Evolutionary conservation across 768 basidiomycete genomes (phyloP).

Genomic region (Hericium rajendrae): DNA sequence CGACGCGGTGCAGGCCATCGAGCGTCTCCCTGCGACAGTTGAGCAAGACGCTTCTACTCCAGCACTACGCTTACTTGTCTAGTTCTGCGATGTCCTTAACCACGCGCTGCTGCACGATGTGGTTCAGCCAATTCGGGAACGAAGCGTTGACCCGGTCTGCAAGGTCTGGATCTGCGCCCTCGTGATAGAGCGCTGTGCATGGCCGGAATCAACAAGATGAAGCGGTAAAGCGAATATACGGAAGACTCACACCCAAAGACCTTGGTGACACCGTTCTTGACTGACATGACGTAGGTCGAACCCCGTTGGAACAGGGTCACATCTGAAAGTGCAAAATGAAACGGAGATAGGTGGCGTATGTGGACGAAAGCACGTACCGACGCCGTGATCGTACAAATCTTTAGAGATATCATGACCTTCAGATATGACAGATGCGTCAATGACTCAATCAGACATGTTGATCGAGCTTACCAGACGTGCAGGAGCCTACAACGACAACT

Average conservation of each 20-base stretch:
- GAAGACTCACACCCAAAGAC: conserved; percentile 7
- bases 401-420: conserved; percentile 25
- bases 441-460: neutral
- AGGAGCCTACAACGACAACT: conserved; percentile 30
- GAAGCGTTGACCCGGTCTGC: conserved; percentile 45
- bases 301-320: conserved; percentile 23
- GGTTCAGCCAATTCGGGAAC: conserved; percentile 17
- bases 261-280: conserved; percentile 14
- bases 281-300: conserved; percentile 27
- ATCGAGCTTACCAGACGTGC: conserved; percentile 16
- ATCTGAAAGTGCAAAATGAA: conserved; percentile 2
- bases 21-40: conserved; percentile 31
- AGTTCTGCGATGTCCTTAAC: conserved; percentile 38
- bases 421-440: neutral
- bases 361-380: conserved; percentile 6
- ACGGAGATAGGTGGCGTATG: neutral
- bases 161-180: conserved; percentile 29
- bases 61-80: conserved; percentile 31
- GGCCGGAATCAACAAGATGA: neutral
- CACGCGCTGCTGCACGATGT: conserved; percentile 25
- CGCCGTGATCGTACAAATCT: conserved; percentile 21
- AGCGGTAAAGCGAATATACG: neutral
- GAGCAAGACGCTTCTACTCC: neutral
- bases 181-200: conserved; percentile 5
- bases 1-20: conserved; percentile 41